Base-by-base conservation (phyloP, 2,329 filamentous ascomycete species). In the Fusarium mexicanum region DNA sequence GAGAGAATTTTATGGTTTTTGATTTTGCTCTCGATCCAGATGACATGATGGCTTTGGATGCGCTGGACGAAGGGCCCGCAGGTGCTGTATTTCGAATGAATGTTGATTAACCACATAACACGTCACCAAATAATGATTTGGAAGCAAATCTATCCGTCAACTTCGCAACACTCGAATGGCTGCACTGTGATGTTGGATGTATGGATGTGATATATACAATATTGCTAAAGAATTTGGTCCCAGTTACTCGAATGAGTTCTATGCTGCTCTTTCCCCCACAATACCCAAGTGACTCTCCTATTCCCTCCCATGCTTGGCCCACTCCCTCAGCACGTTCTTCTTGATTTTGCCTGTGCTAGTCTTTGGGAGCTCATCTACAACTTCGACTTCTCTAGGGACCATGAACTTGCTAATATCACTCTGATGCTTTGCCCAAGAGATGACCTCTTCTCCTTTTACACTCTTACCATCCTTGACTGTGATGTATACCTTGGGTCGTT, bases 321-420 rank as follows among this genome's bases (percentile, higher is more conserved):
- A 98, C 76, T 94, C 92, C 69, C 96, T 86, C 63, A 99, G 83
- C 12, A 97, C 90, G 79, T 98, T 98, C 90, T 99, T 99, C 88
- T 94, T 92, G 69, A 98, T 88, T 88, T 99, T 99, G 7, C 96
- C 96, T 2, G 96, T 99, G 82, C 93, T 96, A 35, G 96, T 99
- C 89, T 99, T 99, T 16, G 96, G 96, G 74, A 99, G 86, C 82
- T 98, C 95, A 11, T 85, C 76, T n/a, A 99, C 90, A 48, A 98
- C 86, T 82, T 97, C 94, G 2, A 92, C 89, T 79, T 92, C 91
- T 46, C 88, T 82, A 33, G 90, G 91, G 20, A 93, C 91, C 96
- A 98, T 98, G 80, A 98, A 99, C 74, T 91, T 91, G 84, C 93
- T 95, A 76, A 99, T 98, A 35, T 87, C 87, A 80, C 92, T 93